These are phyloP conservation scores for Pyricularia sp. DNA, from an alignment of 2,329 filamentous ascomycete species.

Conservation along the genomic window DNA sequence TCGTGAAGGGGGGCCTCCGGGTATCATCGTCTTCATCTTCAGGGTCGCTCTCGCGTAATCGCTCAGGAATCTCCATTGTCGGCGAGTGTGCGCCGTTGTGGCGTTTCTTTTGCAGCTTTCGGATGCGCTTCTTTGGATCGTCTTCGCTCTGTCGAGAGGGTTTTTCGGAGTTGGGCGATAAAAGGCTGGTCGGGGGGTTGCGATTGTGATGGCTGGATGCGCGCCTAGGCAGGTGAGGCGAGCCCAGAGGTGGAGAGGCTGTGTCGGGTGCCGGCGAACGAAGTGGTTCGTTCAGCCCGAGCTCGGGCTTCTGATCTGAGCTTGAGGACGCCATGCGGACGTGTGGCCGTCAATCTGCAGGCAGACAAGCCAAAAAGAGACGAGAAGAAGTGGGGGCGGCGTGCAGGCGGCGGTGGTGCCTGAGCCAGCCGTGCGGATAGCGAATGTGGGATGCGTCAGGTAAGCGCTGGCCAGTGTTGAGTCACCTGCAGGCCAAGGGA, in stretches of 20 bases:
- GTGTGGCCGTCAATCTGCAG: background rate
- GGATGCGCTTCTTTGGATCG: conserved; percentile 23
- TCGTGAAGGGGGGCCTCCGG: conserved; percentile 42
- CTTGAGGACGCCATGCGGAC: background rate
- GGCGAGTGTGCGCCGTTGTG: conserved; percentile 24
- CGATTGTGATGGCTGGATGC: background rate
- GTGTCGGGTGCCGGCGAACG: background rate
- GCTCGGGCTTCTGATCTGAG: background rate
- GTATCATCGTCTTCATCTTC: conserved; percentile 36
- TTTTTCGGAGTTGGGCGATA: background rate
- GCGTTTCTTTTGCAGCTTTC: conserved; percentile 32
- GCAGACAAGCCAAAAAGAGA: background rate
- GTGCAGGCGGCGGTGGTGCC: background rate
- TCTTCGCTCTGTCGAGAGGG: conserved; percentile 14
- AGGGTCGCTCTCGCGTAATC: conserved; percentile 34
- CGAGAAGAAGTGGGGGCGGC: background rate
- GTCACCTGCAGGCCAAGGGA: background rate
- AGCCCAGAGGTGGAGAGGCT: background rate
- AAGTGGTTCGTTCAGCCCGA: background rate
- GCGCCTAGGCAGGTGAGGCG: background rate
- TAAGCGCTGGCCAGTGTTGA: background rate
- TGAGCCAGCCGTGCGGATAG: background rate
- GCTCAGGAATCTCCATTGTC: conserved; percentile 39
- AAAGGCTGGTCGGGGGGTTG: background rate
- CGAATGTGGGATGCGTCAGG: background rate